Conservation (phyloP, 2,329 filamentous ascomycete species). For the Aspergillus alliaceus region DNA sequence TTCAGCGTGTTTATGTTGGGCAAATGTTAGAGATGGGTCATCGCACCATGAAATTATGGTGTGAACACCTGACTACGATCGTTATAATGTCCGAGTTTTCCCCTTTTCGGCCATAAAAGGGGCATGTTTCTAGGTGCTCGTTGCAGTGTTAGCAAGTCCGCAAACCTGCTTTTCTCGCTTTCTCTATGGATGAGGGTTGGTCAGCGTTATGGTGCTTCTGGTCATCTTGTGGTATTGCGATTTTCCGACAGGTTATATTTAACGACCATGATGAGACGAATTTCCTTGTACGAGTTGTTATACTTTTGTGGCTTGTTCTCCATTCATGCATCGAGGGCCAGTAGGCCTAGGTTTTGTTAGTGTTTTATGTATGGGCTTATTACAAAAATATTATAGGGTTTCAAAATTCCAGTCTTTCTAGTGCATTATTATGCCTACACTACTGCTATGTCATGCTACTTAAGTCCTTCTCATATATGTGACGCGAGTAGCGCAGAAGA, state of each 20-base stretch:
- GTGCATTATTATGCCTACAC: background rate
- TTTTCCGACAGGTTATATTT: conserved; percentile 25
- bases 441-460: too few relatives aligned
- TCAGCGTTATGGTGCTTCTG: conserved; percentile 21
- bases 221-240: conserved; percentile 16
- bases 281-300: conserved; percentile 27
- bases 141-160: conserved; percentile 14
- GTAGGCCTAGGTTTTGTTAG: background rate
- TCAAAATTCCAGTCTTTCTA: background rate
- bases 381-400: conserved; percentile 3
- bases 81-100: conserved; percentile 4
- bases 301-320: conserved; percentile 19
- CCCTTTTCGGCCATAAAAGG: background rate
- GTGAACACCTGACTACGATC: conserved; percentile 6
- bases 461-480: background rate
- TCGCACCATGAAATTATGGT: background rate
- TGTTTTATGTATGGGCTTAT: conserved; percentile 11
- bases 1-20: conserved; percentile 1
- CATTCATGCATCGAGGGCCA: conserved; percentile 12
- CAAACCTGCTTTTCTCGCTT: conserved; percentile 13
- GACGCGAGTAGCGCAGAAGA: background rate
- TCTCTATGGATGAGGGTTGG: conserved; percentile 17
- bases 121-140: conserved; percentile 14
- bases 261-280: conserved; percentile 41
- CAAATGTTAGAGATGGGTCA: background rate